phyloP scores from a whole-genome alignment of 495 filamentous ascomycete genomes.

The Talaromyces ruber region DNA sequence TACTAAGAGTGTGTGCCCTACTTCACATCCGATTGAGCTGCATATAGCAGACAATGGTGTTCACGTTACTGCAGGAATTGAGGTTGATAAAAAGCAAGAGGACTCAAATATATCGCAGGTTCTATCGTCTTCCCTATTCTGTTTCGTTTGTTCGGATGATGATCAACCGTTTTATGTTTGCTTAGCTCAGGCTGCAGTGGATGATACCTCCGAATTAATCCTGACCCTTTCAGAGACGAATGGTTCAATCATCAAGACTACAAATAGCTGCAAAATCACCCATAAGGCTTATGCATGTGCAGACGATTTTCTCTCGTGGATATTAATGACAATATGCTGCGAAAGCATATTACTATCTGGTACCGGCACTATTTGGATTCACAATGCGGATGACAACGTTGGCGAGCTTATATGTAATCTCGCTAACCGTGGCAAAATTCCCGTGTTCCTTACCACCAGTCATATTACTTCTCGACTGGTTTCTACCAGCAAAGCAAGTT shows the following conservation, averaged over 20 bases:
- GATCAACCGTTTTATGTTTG: neutral
- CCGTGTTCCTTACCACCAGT: conserved; percentile 9
- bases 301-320: neutral
- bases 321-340: neutral
- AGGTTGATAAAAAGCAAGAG: neutral
- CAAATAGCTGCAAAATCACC: neutral
- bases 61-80: neutral
- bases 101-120: neutral
- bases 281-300: neutral
- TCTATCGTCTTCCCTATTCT: neutral
- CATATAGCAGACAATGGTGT: neutral
- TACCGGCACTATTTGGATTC: conserved; percentile 7
- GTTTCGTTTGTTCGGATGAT: neutral
- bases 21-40: conserved; percentile 2
- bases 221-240: neutral
- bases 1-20: conserved; percentile 11
- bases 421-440: conserved; percentile 10
- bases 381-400: conserved; percentile 10
- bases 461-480: neutral
- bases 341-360: conserved; percentile 9
- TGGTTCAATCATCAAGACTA: neutral
- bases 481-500: neutral
- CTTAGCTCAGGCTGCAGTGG: neutral
- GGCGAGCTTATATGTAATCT: conserved; percentile 10
- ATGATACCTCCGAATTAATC: neutral